Evolutionary conservation across 441 rosid species (phyloP), one percentile per base, ranked within the genome.

Genomic region (Hura crepitans): DNA sequence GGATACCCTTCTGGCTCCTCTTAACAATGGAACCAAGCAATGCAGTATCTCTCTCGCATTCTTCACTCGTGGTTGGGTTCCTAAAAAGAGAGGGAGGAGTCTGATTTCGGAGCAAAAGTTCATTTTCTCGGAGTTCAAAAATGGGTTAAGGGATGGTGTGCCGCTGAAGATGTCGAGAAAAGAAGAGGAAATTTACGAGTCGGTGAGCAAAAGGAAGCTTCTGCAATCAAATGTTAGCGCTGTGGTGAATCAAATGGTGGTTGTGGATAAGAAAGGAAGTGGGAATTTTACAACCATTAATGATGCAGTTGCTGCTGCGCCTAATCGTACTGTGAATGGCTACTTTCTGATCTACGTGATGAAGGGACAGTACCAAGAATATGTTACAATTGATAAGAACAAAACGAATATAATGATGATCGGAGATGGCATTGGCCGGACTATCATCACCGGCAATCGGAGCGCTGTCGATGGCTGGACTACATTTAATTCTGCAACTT

Each of bases 401-500:
- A 94, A 92, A 79, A 80, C 65, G 22, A 85, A 85, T 55, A 75
- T 94, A 33, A 89, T 92, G 96, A 92, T 94, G 74, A 77, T 92
- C 9, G 99, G 99, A 18, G 99, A 85, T 5, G 99, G 99, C 20
- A 92, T 94, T 56, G 89, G 89, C 70, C 87, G 74, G 64, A 94
- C 97, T 3, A 64, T 92, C 20, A 83, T 94, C 51, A 89, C 97
- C 6, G 97, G 99, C 53, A 92, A 92, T 73, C 91, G 89, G 5
- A 94, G 82, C 68, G 90, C 86, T 10, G 88, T 74, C 10, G 97
- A 92, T 57, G 94, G 93, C 9, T 94, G 91, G 97, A 90, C 96
- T 49, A 94, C 97, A 25, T 94, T 92, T 78, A 86, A 90, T 69
- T 94, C 97, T 39, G 94, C 97, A 20, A 90, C 96, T 43, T 87